Base-by-base conservation (phyloP, 177 flowering plant species). In the Vitis hybrid region DNA sequence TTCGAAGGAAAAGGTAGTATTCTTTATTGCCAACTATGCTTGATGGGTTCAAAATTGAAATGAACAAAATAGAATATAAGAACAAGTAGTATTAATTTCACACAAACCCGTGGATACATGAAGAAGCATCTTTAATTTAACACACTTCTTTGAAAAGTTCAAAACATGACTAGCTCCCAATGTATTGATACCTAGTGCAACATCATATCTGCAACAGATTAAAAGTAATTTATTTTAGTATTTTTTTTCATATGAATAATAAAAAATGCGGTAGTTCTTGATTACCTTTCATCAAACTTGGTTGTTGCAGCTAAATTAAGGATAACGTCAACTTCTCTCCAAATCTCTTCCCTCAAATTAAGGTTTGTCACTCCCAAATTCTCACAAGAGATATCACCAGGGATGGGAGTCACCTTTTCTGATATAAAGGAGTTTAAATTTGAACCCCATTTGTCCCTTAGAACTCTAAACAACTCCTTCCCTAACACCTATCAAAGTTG, bases 21-120 rank as follows among this genome's bases (percentile, higher is more conserved):
- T 23, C 26, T 34, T 34, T 6, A 34, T 6, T 34, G 45, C 45
- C 7, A 34, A 34, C 7, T 34, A 34, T 34, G 45, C 1, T 34
- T 34, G 45, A 34, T 34, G 7, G 45, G 7, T 34, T 34, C 45
- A 34, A 34, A 34, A 34, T 34, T 0, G 45, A 34, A 34, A 34
- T 34, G 7, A 34, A 34, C 5, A 34, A 34, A 34, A 34, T 5
- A 6, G 45, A 23, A 23, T 34, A 34, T 6, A 34, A 34, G 45
- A 34, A 34, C 45, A 34, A 34, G 45, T 34, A 34, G 45, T 6
- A 5, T 6, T 34, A 6, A 34, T 34, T 34, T 34, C 7, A 12
- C 50, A 66, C 68, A 40, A 1, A 89, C 93, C 92, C 0, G 93
- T 91, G 56, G 93, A 91, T 8, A 89, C 90, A 64, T 89, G 97